Evolutionary conservation across 257 asterid genomes (phyloP), one percentile per base, ranked within the genome.

Genomic region (Primulina tabacum): DNA sequence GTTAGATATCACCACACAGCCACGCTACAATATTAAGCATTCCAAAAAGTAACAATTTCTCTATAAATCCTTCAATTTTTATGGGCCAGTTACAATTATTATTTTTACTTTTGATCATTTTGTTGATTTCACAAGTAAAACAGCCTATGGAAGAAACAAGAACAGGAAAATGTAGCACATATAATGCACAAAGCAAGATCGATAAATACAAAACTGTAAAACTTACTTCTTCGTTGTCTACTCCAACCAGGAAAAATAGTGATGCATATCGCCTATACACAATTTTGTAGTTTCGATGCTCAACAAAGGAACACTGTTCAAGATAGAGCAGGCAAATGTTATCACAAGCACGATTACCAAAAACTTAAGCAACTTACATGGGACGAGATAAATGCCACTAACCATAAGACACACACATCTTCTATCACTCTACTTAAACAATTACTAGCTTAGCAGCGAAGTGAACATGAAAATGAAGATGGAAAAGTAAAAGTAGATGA

Each of bases 161-260:
- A 53, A n/a, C 32, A 8, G 2, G 56, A 56, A 70, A 29, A 58
- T 64, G 32, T 34, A 73, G 75, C 60, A 64, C 34, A 61, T 24
- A 61, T 24, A 61, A 58, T 40, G 38, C 50, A 43, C 53, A 0
- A 12, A 21, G n/a, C 67, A 26, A 30, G 40, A 70, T 60, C 37
- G 21, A 60, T 52, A 8, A 35, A 56, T 38, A 29, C 29, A 52
- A 67, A 32, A 71, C 5, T 68, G 76, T 34, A 72, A 29, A 65
- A 76, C 95, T 85, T 82, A 91, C 99, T 80, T 93, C 99, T 79
- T 90, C 97, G 6, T 90, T 89, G 87, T 93, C 99, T 71, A 93
- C 99, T 74, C 99, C 99, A 76, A 94, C 97, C 81, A 94, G 76
- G 88, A 94, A 94, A 78, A 94, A 94, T 5, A 94, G 63, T 0